Percentiles rank a stretch among this genome's conserved stretches.
Conservation (phyloP, 352 stramenopile species). For the Globisporangium sylvaticum region DNA sequence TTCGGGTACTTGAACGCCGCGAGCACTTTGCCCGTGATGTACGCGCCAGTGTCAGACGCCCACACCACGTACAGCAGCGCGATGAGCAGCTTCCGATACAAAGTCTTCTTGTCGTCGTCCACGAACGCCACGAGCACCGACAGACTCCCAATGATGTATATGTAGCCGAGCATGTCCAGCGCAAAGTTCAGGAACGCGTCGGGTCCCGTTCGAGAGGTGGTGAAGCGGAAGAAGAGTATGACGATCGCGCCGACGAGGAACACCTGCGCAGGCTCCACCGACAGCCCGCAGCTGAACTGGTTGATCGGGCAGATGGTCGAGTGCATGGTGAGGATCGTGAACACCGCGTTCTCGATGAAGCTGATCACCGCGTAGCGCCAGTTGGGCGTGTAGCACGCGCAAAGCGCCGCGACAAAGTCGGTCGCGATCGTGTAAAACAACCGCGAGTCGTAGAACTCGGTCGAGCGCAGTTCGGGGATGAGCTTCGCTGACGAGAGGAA, state of each 20-base stretch:
- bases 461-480: constrained; percentile 30
- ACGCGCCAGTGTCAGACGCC: constrained; percentile 91
- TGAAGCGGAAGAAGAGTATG: constrained; percentile 47
- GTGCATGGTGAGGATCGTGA: constrained; percentile 63
- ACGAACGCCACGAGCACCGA: constrained; percentile 63
- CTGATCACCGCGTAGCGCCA: constrained; percentile 64
- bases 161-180: constrained; percentile 66
- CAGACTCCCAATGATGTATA: constrained; percentile 68
- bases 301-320: constrained; percentile 70
- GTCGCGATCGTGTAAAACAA: constrained; percentile 56
- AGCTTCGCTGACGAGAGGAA: constrained; percentile 32
- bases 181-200: constrained; percentile 40
- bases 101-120: constrained; percentile 41
- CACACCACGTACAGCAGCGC: constrained; percentile 69
- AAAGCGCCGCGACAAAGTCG: constrained; percentile 54
- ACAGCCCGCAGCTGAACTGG: constrained; percentile 54
- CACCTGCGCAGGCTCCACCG: constrained; percentile 42
- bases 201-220: constrained; percentile 18
- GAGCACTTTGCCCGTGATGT: constrained; percentile 90
- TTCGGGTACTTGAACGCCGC: constrained; percentile 78
- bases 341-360: constrained; percentile 60
- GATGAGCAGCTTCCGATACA: constrained; percentile 62
- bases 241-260: constrained; percentile 52
- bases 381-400: constrained; percentile 54
- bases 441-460: constrained; percentile 48